Base-by-base conservation (phyloP, 164 flowering plant genomes). In the Buxus sempervirens region DNA sequence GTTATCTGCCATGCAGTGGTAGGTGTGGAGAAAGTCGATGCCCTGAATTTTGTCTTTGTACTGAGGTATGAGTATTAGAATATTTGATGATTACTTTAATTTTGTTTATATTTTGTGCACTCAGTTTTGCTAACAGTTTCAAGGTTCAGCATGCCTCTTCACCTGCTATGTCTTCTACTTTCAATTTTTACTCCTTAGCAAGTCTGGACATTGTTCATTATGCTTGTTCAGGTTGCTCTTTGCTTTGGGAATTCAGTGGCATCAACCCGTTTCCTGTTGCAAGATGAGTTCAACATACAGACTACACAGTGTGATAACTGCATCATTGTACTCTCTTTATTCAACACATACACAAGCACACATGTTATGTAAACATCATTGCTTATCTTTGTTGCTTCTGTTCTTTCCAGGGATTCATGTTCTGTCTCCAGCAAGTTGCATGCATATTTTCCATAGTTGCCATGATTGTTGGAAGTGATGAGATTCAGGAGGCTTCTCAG, bases 1-100 rank as follows among this genome's bases (percentile, higher is more conserved):
- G 93, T 36, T 88, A 86, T 67, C 80, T 85, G 91, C 91, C 93
- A 9, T 88, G 91, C 68, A 88, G 90, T 72, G 93, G 93, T 20
- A 81, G 84, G 65, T 88, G 93, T 75, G 89, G 93, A 60, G 93
- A 88, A 78, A 83, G 84, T 62, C 49, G 59, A 25, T 86, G 89
- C 74, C 93, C 93, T 51, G 88, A 86, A 73, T 70, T 83, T 70
- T 88, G 93, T 75, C 90, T 88, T 68, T 64, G 72, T 65, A 86
- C 89, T 62, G 93, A 88, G 90, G 88, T 86, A 68, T 62, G 38
- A 32, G 38, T 32, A 32, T 32, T n/a, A n/a, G n/a, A 7, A 32
- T 58, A 2, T 21, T 61, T 68, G 38, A 32, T 38, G 9, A 15
- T 21, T 22, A 14, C 10, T 0, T 54, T 18, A 48, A 0, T 16